phyloP scores from a whole-genome alignment of 345 rosid genomes.

The Populus pruinosa region DNA sequence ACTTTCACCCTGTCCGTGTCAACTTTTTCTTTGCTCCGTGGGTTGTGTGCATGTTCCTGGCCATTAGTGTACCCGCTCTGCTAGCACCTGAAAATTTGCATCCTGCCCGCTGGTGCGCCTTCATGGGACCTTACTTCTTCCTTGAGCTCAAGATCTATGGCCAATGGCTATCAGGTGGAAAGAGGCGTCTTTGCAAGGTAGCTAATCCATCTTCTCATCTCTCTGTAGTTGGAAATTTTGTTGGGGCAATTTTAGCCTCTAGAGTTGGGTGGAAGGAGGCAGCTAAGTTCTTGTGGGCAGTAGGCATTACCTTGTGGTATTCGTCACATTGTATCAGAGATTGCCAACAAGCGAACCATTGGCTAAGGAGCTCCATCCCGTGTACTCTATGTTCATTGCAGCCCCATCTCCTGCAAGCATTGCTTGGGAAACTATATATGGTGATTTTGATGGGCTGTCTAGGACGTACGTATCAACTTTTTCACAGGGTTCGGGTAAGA shows the following conservation, averaged over 20 bases:
- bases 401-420: conserved; percentile 96
- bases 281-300: conserved; percentile 88
- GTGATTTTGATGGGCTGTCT: conserved; percentile 69
- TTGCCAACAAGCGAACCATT: conserved; percentile 87
- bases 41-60: conserved; percentile 94
- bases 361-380: conserved; percentile 94
- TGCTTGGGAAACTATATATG: conserved; percentile 83
- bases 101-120: conserved; percentile 70
- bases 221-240: conserved; percentile 89
- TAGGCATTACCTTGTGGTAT: conserved; percentile 56
- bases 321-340: conserved; percentile 86
- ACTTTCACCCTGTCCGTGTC: conserved; percentile 80
- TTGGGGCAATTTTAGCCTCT: conserved; percentile 84
- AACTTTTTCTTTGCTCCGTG: conserved; percentile 96
- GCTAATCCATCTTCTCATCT: conserved; percentile 94
- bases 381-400: conserved; percentile 95
- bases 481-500: conserved; percentile 85
- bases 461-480: conserved; percentile 84
- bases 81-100: conserved; percentile 45
- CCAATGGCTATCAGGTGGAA: conserved; percentile 94
- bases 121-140: conserved; percentile 78
- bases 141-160: conserved; percentile 95
- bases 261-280: conserved; percentile 83
- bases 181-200: conserved; percentile 87
- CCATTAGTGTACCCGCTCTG: conserved; percentile 59